phyloP scores from a whole-genome alignment of 352 stramenopile species.

The Globisporangium cystogenes region DNA sequence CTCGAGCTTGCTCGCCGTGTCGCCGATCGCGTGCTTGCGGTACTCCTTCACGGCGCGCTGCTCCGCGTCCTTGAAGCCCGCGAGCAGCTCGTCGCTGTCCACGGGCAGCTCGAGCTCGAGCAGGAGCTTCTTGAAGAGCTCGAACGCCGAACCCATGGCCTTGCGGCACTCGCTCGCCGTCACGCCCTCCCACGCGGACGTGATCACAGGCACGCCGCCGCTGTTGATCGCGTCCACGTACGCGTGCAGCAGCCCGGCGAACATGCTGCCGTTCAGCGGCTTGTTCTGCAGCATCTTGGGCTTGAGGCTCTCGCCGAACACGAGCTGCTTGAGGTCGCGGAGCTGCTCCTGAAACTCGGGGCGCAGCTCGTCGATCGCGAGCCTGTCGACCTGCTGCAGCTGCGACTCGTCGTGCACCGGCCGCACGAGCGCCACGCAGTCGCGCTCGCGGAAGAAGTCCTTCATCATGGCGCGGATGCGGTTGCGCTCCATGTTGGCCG shows the following conservation, averaged over 20 bases:
- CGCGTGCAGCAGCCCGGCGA: slow-evolving; percentile 68
- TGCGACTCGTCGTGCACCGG: slow-evolving; percentile 74
- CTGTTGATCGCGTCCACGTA: slow-evolving; percentile 88
- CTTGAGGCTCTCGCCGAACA: slow-evolving; percentile 66
- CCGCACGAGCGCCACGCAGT: slow-evolving; percentile 80
- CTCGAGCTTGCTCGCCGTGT: slow-evolving; percentile 60
- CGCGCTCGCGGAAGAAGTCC: slow-evolving; percentile 76
- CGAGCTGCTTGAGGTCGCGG: slow-evolving; percentile 47
- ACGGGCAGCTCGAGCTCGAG: slow-evolving; percentile 57
- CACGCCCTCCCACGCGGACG: slow-evolving; percentile 82
- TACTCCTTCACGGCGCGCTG: slow-evolving; percentile 50
- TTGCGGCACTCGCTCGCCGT: slow-evolving; percentile 79
- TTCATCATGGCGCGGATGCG: slow-evolving; percentile 80
- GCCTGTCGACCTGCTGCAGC: slow-evolving; percentile 69
- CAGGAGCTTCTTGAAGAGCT: slow-evolving; percentile 61
- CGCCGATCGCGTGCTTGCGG: slow-evolving; percentile 55
- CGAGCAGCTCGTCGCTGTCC: slow-evolving; percentile 57
- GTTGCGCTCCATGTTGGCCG: slow-evolving; percentile 72
- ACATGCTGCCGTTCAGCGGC: slow-evolving; percentile 79
- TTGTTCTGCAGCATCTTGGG: slow-evolving; percentile 85
- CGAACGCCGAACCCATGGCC: slow-evolving; percentile 49
- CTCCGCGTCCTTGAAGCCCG: slow-evolving; percentile 53
- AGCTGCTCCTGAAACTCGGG: slow-evolving; percentile 78
- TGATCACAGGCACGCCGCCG: slow-evolving; percentile 84
- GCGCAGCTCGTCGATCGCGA: slow-evolving; percentile 60